phyloP scores from a whole-genome alignment of 2,329 filamentous ascomycete genomes.

The Dothistroma septosporum region DNA sequence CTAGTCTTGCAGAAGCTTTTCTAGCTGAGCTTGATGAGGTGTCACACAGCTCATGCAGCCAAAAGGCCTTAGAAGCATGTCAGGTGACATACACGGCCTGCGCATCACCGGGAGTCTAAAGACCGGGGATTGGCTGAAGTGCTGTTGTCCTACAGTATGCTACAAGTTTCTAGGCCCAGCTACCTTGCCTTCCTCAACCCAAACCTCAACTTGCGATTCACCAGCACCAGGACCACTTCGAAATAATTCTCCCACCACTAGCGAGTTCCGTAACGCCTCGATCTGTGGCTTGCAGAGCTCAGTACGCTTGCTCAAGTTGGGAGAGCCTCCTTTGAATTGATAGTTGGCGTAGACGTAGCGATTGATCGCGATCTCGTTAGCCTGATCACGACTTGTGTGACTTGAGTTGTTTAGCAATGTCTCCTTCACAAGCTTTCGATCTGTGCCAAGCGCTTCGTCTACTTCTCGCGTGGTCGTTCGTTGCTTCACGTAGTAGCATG shows the following conservation, averaged over 20 bases:
- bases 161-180: background rate
- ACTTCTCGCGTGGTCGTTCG: background rate
- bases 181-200: background rate
- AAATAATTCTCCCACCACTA: background rate
- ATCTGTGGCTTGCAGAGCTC: background rate
- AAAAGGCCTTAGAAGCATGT: no score
- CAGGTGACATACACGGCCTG: no score
- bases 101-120: no score
- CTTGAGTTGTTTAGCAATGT: background rate
- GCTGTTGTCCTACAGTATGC: background rate
- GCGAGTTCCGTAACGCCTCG: background rate
- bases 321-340: background rate
- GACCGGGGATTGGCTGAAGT: no score
- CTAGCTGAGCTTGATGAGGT: no score
- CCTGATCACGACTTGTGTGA: background rate
- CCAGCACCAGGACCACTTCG: background rate
- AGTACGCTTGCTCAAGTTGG: background rate
- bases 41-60: no score
- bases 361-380: background rate
- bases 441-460: background rate
- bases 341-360: background rate
- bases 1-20: no score
- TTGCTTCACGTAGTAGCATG: background rate
- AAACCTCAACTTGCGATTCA: background rate
- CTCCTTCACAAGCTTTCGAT: background rate